Base-by-base conservation (phyloP, 129 eudicot species). In the Glebionis coronaria region DNA sequence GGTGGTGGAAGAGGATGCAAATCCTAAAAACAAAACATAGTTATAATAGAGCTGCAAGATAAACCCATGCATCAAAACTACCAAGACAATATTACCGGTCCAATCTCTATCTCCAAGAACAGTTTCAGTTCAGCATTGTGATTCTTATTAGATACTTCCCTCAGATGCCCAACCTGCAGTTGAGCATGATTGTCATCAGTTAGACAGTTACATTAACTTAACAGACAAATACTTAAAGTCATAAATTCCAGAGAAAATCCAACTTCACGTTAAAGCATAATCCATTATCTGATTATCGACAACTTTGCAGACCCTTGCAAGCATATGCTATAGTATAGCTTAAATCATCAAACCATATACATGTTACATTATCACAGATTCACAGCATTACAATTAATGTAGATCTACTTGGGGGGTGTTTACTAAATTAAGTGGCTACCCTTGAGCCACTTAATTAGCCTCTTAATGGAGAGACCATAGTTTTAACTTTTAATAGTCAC, bases 101-200 rank as follows among this genome's bases (percentile, higher is more conserved):
- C 99, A 44, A 45, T 71, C 82, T 88, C 88, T 38, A 93, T 84
- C 88, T 93, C 99, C 79, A 93, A 69, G 51, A 93, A 86, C 82
- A 93, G 83, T 73, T 89, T 93, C 55, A 93, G 80, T 76, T 93
- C 97, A 27, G 99, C 97, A 84, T 89, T 93, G 65, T 82, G 85
- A 20, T 79, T 83, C 85, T 93, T 93, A 67, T 84, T 93, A 44
- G 93, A 89, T 61, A 73, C 78, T 58, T 93, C 97, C 78, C 95
- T 88, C 79, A 89, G 71, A 52, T 88, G 88, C 15, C 97, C 99
- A 56, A 93, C 99, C 99, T 93, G 79, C 72, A 80, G 61, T 75
- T 61, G 23, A 59, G 66, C 74, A 50, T 46, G 63, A 56, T 71
- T 65, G 27, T 46, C 77, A 59, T 44, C 11, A 13, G 16, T 60